Base-by-base conservation (phyloP, 2,329 filamentous ascomycete genomes). In the Grosmannia penicillata region DNA sequence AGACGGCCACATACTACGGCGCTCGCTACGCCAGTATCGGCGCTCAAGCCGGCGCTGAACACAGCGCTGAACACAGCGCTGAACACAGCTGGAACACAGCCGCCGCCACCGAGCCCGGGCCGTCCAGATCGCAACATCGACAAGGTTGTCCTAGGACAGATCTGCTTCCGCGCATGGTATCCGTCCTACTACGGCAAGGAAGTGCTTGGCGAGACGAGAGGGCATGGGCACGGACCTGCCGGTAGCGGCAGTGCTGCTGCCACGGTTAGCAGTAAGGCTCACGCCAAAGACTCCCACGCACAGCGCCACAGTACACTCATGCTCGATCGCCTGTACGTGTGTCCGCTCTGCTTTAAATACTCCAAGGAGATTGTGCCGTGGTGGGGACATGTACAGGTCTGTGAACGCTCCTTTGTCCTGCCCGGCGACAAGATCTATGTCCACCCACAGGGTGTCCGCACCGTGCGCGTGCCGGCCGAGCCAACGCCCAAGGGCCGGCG, bases 321-420 rank as follows among this genome's bases (percentile, higher is more conserved):
- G 49, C 68, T 84, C 14, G 74, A 79, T 46, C 62, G 77, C 40
- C 63, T 96, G 8, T 93, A 87, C 50, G 82, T 96, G 25, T 98
- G 91, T 54, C 80, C 83, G 25, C 81, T 75, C 66, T 98, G 91
- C 63, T 96, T 96, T 66, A 89, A 87, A 54, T 98, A 98, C 58
- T 81, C 80, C 26, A 72, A 67, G 46, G 73, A 77, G 51, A 55
- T 75, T 11, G 61, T 70, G 17, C 58, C 66, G 1, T 78, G 72
- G 70, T 64, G 64, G 51, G 62, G 63, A 17, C 76, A 81, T 49
- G 65, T 73, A 15, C 62, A 62, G 21, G 56, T 65, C 26, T 86
- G 78, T 56, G 65, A 70, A 49, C 57, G 58, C 42, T 65, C 52
- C 28, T 57, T 56, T 13, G 48, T 55, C 39, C 51, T 71, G 1